A percentile compares a stretch with the other conserved stretches of the same genome.
Conservation (phyloP, 2,329 filamentous ascomycete species). For the Pseudogymnoascus sp. region DNA sequence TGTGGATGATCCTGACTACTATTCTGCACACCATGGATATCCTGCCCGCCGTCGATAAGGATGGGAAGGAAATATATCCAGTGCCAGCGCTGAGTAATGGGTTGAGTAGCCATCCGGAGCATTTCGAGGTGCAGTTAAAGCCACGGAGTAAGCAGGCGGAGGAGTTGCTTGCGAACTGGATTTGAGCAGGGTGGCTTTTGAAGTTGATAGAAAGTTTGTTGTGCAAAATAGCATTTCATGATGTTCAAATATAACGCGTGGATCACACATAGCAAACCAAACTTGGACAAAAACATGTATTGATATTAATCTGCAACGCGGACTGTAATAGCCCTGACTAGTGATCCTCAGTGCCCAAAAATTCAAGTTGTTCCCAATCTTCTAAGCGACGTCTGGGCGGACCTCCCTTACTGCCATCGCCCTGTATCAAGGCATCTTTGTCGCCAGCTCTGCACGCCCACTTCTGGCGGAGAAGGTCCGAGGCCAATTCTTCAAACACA, state of each 20-base stretch:
- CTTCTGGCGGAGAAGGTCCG: neutral
- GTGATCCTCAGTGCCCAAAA: neutral
- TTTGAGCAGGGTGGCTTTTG: neutral
- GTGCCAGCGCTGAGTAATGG: slow-evolving; percentile 18
- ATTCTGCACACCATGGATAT: slow-evolving; percentile 34
- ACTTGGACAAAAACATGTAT: no score
- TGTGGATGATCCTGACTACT: slow-evolving; percentile 35
- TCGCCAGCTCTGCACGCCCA: neutral
- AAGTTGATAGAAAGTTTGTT: neutral
- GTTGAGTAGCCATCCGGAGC: neutral
- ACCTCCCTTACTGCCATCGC: neutral
- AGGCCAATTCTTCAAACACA: neutral
- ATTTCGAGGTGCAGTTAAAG: neutral
- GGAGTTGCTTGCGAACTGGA: neutral
- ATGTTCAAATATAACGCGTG: neutral
- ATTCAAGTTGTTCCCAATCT: neutral
- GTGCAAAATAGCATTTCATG: neutral
- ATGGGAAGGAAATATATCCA: slow-evolving; percentile 29
- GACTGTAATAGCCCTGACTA: neutral
- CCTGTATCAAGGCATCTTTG: neutral
- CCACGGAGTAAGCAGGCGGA: neutral
- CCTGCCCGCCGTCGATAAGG: slow-evolving; percentile 26
- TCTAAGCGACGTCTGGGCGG: neutral
- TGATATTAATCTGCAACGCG: no score
- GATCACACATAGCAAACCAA: no score